Conservation (phyloP, 176 grass and related monocot species). For the Ensete glaucum region DNA sequence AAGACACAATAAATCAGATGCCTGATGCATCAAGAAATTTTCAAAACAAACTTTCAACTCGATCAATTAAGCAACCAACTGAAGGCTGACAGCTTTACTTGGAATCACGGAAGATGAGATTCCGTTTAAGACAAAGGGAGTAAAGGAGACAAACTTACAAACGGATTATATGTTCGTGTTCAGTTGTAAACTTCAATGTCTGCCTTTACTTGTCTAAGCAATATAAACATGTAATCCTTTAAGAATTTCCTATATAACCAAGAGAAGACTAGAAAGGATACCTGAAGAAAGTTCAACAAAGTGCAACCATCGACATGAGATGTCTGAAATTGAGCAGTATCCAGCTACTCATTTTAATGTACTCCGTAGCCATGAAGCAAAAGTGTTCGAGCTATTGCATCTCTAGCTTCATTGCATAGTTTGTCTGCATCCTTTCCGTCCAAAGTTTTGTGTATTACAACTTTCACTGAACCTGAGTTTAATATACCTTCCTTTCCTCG, state of each 20-base stretch:
- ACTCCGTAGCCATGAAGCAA: conserved; percentile 60
- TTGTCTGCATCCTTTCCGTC: conserved; percentile 48
- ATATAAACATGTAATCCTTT: not conserved
- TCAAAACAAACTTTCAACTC: not conserved
- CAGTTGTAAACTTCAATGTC: too few relatives aligned
- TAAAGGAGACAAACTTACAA: not conserved
- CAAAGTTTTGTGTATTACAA: conserved; percentile 70
- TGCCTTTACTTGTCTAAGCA: not conserved
- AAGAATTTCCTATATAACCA: not conserved
- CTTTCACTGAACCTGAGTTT: conserved; percentile 71
- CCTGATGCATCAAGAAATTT: not conserved
- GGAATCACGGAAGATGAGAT: not conserved
- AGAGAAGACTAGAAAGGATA: not conserved
- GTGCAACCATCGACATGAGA: not conserved
- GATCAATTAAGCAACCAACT: not conserved
- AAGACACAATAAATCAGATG: not conserved
- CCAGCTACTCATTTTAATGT: conserved; percentile 30
- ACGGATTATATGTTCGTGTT: not conserved
- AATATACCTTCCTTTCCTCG: conserved; percentile 69
- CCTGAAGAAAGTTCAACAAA: conserved; percentile 1
- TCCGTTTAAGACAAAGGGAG: not conserved
- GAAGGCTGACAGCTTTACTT: not conserved
- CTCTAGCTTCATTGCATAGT: conserved; percentile 56
- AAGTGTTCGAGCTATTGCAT: conserved; percentile 60
- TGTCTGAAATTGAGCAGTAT: conserved; percentile 7